Evolutionary conservation across 2,329 filamentous ascomycete species (phyloP).

Genomic region (Scorias spongiosa): DNA sequence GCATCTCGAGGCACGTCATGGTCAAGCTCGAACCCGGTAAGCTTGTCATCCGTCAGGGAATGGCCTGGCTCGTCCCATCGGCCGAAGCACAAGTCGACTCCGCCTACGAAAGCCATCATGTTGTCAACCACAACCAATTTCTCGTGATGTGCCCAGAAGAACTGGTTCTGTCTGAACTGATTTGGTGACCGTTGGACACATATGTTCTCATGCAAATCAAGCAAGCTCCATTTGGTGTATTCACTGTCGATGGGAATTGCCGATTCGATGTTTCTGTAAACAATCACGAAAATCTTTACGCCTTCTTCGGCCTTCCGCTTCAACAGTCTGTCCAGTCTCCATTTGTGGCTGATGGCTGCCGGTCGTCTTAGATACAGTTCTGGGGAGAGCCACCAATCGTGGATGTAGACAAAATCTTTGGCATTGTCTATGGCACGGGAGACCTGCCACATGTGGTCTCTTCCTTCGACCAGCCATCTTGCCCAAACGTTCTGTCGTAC

Average conservation of each 20-base stretch:
- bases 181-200: slow-evolving; percentile 94
- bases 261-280: slow-evolving; percentile 95
- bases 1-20: slow-evolving; percentile 64
- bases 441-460: slow-evolving; percentile 99
- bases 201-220: slow-evolving; percentile 90
- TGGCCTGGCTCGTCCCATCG: slow-evolving; percentile 96
- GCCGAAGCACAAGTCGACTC: slow-evolving; percentile 91
- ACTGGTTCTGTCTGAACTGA: slow-evolving; percentile 96
- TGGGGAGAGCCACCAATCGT: slow-evolving; percentile 97
- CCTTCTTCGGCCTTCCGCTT: slow-evolving; percentile 87
- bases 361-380: slow-evolving; percentile 91
- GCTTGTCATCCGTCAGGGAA: slow-evolving; percentile 77
- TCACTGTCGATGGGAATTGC: slow-evolving; percentile 96
- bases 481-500: slow-evolving; percentile 76
- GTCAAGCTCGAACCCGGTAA: slow-evolving; percentile 77
- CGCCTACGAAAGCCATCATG: slow-evolving; percentile 86
- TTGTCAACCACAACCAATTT: slow-evolving; percentile 97
- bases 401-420: slow-evolving; percentile 94
- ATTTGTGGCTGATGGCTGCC: slow-evolving; percentile 92
- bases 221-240: slow-evolving; percentile 89
- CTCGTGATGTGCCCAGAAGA: slow-evolving; percentile 98
- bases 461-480: slow-evolving; percentile 90
- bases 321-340: slow-evolving; percentile 85
- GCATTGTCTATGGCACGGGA: slow-evolving; percentile 94
- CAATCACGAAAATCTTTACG: slow-evolving; percentile 93